A percentile compares a stretch with the other conserved stretches of the same genome.
Evolutionary conservation across 2,329 filamentous ascomycete species (phyloP).

Genomic region (Rachicladosporium sp.): DNA sequence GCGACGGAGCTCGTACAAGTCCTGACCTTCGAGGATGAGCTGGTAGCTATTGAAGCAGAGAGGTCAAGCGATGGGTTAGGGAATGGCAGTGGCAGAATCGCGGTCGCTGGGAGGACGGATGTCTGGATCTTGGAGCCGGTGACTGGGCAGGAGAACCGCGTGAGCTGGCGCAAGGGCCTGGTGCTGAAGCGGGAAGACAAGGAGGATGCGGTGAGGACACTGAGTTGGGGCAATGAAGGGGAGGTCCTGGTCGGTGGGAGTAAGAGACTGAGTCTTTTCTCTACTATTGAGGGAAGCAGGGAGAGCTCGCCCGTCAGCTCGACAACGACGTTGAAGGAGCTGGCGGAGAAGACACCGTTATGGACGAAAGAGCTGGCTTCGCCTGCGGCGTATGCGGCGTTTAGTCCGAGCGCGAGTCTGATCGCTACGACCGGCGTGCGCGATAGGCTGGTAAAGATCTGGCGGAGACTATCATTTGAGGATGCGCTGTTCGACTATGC

Average conservation of each 20-base stretch:
- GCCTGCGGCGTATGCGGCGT: constrained; percentile 57
- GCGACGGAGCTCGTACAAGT: constrained; percentile 72
- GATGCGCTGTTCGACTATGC: constrained; percentile 81
- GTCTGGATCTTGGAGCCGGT: constrained; percentile 72
- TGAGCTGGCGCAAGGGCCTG: constrained; percentile 54
- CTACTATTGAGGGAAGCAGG: constrained; percentile 28
- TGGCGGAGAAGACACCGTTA: constrained; percentile 35
- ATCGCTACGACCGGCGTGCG: constrained; percentile 69
- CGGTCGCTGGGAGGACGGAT: constrained; percentile 52
- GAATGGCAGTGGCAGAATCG: constrained; percentile 64
- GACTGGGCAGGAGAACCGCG: constrained; percentile 61
- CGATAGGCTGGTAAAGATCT: constrained; percentile 82
- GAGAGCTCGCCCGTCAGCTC: constrained; percentile 13
- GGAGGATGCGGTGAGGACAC: constrained; percentile 39
- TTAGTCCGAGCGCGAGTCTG: constrained; percentile 78
- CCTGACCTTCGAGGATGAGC: constrained; percentile 43
- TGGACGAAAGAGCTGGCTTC: constrained; percentile 70
- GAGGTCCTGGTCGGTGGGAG: constrained; percentile 71
- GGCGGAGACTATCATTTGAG: constrained; percentile 77
- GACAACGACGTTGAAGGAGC: constrained; percentile 24
- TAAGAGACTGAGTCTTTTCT: constrained; percentile 57
- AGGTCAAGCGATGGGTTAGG: constrained; percentile 29
- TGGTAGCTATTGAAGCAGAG: constrained; percentile 72
- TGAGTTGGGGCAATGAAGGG: constrained; percentile 80
- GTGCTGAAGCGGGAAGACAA: constrained; percentile 38